phyloP scores from a whole-genome alignment of 2,329 filamentous ascomycete genomes.

The Cytospora leucostoma region DNA sequence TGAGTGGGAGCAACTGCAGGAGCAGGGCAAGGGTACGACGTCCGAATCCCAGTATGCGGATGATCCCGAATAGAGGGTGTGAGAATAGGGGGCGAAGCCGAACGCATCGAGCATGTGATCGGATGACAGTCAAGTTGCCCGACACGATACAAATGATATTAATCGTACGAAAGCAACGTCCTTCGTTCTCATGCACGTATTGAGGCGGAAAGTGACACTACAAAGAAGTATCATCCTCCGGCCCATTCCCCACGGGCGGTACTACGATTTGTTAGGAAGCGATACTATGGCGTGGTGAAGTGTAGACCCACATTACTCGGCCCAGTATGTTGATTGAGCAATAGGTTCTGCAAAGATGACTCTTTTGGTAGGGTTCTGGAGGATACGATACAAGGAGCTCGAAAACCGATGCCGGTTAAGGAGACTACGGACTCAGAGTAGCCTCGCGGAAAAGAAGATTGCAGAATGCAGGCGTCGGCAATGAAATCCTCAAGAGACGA shows the following conservation, averaged over 20 bases:
- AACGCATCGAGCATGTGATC: neutral
- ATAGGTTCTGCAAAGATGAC: neutral
- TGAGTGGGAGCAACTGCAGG: conserved; percentile 73
- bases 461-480: too few species aligned
- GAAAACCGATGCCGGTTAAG: too few species aligned
- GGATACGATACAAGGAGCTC: neutral
- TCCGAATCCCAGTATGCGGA: conserved; percentile 27
- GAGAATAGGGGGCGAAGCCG: neutral
- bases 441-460: too few species aligned
- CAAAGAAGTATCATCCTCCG: neutral
- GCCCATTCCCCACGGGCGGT: neutral
- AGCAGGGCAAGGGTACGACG: conserved; percentile 29
- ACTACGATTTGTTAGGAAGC: neutral
- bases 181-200: neutral
- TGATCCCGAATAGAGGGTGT: conserved; percentile 25
- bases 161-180: conserved; percentile 1
- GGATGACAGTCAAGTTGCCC: neutral
- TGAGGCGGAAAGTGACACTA: neutral
- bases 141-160: neutral
- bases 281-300: neutral
- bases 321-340: neutral
- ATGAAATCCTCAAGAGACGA: too few species aligned
- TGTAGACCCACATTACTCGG: neutral
- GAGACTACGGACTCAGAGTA: too few species aligned
- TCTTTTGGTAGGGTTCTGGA: neutral